Evolutionary conservation across 225 moss, liverwort and hornwort species (phyloP).

Genomic region (Anthoceros angustus): DNA sequence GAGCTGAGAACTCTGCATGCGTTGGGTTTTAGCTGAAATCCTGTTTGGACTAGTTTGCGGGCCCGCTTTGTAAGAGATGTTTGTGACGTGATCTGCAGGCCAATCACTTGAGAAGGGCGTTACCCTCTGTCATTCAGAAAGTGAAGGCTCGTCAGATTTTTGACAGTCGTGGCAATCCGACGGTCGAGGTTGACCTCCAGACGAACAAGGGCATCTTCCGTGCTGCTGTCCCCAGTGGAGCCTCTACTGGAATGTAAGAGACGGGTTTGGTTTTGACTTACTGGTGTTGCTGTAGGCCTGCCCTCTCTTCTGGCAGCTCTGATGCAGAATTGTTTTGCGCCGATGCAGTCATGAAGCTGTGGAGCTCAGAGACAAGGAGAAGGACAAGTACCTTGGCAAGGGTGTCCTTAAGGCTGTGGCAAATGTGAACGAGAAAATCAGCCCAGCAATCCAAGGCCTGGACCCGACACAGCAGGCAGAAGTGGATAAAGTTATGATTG

Average conservation of each 20-base stretch:
- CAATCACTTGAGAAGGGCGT: slow-evolving; percentile 34
- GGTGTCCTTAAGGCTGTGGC: slow-evolving; percentile 89
- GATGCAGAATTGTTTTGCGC: neutral
- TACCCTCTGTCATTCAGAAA: slow-evolving; percentile 22
- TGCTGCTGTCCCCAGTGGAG: slow-evolving; percentile 39
- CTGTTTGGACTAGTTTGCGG: neutral
- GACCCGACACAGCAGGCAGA: slow-evolving; percentile 85
- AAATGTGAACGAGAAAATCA: slow-evolving; percentile 82
- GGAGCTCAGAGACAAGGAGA: slow-evolving; percentile 88
- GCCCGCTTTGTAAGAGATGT: neutral
- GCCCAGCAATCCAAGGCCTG: slow-evolving; percentile 64
- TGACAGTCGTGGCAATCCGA: slow-evolving; percentile 37
- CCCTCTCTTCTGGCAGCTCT: neutral
- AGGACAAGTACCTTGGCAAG: slow-evolving; percentile 67
- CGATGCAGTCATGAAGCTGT: slow-evolving; percentile 74
- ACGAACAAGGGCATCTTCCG: slow-evolving; percentile 41
- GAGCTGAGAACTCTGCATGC: no score
- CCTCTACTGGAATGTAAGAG: slow-evolving; percentile 36
- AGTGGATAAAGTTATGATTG: slow-evolving; percentile 76
- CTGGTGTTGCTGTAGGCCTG: neutral
- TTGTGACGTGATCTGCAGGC: slow-evolving; percentile 10
- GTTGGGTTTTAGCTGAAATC: neutral
- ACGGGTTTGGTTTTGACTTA: neutral
- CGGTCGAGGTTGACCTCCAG: slow-evolving; percentile 36
- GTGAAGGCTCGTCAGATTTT: slow-evolving; percentile 34